Percentiles rank a stretch among this genome's conserved stretches.
These are phyloP conservation scores for Pestalotiopsis sp. DNA, from an alignment of 2,329 filamentous ascomycete species.

Conservation along the genomic window DNA sequence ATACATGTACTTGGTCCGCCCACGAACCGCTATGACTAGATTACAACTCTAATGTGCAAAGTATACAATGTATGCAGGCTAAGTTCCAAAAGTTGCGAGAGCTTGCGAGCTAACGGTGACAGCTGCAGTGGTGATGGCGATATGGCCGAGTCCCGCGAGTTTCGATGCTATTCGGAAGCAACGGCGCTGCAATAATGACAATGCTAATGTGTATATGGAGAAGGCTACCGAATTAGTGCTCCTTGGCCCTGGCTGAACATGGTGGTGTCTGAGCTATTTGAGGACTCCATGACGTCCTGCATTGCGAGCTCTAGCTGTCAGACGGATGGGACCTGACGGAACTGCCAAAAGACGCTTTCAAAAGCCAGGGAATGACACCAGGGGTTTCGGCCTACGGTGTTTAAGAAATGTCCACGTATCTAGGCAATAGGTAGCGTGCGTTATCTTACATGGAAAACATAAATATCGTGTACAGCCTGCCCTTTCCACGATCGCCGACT, in stretches of 20 bases:
- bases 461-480: background rate
- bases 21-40: background rate
- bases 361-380: background rate
- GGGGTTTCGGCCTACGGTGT: background rate
- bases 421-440: background rate
- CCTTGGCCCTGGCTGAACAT: background rate
- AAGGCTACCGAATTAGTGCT: background rate
- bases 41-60: background rate
- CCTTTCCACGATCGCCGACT: background rate
- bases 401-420: background rate
- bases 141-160: background rate
- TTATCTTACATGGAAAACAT: background rate
- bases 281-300: background rate
- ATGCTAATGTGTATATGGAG: background rate
- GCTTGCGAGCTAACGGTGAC: too few species aligned
- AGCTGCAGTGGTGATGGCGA: background rate
- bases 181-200: background rate
- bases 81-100: too few species aligned
- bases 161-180: background rate
- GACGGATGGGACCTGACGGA: background rate
- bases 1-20: background rate
- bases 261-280: background rate
- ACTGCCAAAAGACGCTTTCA: background rate
- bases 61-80: background rate
- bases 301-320: background rate